Base-by-base conservation (phyloP, 2,329 filamentous ascomycete species). In the Diplodia scrobiculata region DNA sequence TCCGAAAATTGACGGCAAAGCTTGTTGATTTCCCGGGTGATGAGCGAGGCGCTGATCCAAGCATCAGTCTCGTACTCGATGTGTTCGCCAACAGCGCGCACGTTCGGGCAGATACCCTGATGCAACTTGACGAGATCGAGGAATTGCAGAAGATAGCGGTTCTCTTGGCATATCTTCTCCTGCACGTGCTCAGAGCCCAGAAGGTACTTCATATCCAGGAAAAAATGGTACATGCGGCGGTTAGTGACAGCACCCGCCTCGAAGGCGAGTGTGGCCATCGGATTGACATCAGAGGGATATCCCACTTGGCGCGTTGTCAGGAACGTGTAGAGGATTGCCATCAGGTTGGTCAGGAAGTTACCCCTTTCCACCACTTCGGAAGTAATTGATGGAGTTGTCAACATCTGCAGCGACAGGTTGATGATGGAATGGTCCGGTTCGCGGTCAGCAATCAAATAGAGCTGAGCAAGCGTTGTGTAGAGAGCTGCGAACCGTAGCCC, bases 401-500 rank as follows among this genome's bases (percentile, higher is more conserved):
- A 82, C 87, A 99, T 96, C 75, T 99, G 95, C 34, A 98, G 82
- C 4, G 94, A 98, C 45, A 99, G 86, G 74, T 97, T 97, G 82
- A 99, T 97, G 74, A 99, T 98, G 11, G 94, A 98, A 77, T 98
- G 94, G 73, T 99, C 95, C 2, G 95, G 95, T 76, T 99, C 95
- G 69, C 95, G 86, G 74, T 99, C 95, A 14, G 94, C 94, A 70
- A 99, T 95, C 34, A 99, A 85, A 76, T 98, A 99, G 3, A 99
- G 82, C 75, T 99, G 94, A 5, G 95, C 93, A 55, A 99, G 81
- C 2, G 91, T 91, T 1, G 95, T 98, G 78, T 99, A 99, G 2
- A 99, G 83, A 0, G 92, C 94, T 63, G 96, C 92, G 76, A 99
- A 96, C n/a, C 95, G 87, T 51, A 99, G 82, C 1, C 94, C 93